Evolutionary conservation across 169 alveolate species (phyloP).

Genomic region (Plasmodium gaboni): DNA sequence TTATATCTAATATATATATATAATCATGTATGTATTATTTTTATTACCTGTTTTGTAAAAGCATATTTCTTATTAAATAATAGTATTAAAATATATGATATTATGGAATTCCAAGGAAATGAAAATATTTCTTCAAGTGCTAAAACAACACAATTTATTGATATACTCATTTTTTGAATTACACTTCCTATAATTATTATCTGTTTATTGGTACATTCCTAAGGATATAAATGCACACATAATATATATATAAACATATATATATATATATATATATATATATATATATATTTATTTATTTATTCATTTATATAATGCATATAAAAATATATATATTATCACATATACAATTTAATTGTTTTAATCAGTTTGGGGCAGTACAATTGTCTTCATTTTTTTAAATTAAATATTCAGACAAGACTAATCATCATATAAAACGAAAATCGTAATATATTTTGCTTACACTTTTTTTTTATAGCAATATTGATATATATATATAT

Average conservation of each 20-base stretch:
- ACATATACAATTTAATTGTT: neutral
- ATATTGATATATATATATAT: neutral
- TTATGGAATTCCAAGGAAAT: slow-evolving; percentile 90
- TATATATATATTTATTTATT: neutral
- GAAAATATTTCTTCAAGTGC: slow-evolving; percentile 92
- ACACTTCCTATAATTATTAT: slow-evolving; percentile 96
- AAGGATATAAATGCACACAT: slow-evolving; percentile 1
- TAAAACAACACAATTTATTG: slow-evolving; percentile 94
- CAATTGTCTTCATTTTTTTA: slow-evolving; percentile 68
- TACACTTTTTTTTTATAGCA: neutral
- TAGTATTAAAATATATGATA: slow-evolving; percentile 92
- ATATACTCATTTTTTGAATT: slow-evolving; percentile 92
- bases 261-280: neutral
- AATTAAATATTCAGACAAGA: slow-evolving; percentile 76
- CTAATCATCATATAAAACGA: slow-evolving; percentile 83
- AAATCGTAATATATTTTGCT: neutral
- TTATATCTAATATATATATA: slow-evolving; percentile 15
- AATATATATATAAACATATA: neutral
- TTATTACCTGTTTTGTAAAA: slow-evolving; percentile 92
- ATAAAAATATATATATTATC: neutral
- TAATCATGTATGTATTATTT: slow-evolving; percentile 76
- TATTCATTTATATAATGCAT: neutral
- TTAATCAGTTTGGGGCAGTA: slow-evolving; percentile 90
- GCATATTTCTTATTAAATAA: slow-evolving; percentile 94
- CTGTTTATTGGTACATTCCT: slow-evolving; percentile 94